Conservation (phyloP, 495 filamentous ascomycete species). For the Tuber umbilicatum region DNA sequence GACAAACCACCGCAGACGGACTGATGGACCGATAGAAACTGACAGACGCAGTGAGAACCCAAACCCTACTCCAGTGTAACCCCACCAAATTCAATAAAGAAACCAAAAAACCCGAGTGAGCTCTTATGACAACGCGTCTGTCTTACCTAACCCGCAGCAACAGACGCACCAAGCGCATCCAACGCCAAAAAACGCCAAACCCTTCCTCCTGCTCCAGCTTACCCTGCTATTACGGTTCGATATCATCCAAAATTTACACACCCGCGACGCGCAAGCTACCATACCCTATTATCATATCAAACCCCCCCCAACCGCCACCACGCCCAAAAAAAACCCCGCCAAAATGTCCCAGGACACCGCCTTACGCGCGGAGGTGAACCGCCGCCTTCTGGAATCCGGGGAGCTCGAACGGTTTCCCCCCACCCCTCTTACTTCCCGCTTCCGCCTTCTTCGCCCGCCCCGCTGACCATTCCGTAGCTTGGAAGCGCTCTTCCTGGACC, state of each 20-base stretch:
- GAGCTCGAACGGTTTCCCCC: slow-evolving; percentile 33
- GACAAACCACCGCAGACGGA: not conserved
- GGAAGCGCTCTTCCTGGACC: slow-evolving; percentile 35
- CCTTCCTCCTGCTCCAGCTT: not conserved
- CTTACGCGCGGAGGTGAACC: slow-evolving; percentile 36
- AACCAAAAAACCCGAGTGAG: not conserved
- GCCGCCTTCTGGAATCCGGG: slow-evolving; percentile 35
- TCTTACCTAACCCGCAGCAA: not conserved
- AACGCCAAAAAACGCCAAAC: not conserved
- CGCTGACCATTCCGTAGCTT: slow-evolving; percentile 13
- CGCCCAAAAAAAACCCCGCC: slow-evolving; percentile 7
- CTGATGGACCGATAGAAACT: not conserved
- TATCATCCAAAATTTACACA: not conserved
- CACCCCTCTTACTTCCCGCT: not conserved
- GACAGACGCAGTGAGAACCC: not conserved
- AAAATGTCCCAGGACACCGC: slow-evolving; percentile 19
- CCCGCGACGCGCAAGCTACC: not conserved
- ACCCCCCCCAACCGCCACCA: not conserved
- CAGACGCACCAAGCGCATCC: not conserved
- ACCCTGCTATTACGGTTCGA: not conserved
- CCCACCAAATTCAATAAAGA: not conserved
- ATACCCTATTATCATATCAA: not conserved
- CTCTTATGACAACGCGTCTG: not conserved
- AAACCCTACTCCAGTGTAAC: not conserved
- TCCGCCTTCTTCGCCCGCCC: too few relatives aligned